Conservation (phyloP, 1,139 yeast species). For the Entelexis paramagnoliae region DNA sequence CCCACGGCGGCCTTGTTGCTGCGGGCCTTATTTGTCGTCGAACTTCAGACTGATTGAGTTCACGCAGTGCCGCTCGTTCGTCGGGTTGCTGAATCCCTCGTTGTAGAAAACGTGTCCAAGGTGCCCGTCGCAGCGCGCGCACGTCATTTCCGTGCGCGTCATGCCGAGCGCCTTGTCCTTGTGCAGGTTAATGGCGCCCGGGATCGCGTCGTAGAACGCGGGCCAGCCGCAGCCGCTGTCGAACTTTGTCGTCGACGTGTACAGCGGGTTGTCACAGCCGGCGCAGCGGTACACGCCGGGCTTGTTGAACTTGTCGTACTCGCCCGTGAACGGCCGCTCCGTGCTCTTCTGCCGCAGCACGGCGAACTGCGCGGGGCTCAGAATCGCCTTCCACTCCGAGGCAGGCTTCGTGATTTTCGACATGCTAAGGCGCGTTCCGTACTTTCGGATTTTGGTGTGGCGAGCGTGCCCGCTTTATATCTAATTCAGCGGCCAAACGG, state of each 20-base stretch:
- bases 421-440: no score
- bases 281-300: conserved; percentile 73
- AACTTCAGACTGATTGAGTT: conserved; percentile 75
- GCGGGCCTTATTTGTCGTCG: conserved; percentile 27
- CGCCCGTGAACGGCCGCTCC: conserved; percentile 73
- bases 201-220: conserved; percentile 80
- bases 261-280: conserved; percentile 71
- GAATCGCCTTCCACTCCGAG: conserved; percentile 69
- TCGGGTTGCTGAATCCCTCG: conserved; percentile 86
- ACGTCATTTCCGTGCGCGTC: conserved; percentile 79
- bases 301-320: conserved; percentile 45
- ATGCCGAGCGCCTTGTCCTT: conserved; percentile 60
- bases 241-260: conserved; percentile 70
- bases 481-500: neutral
- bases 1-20: no score
- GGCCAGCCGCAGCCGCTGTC: conserved; percentile 98
- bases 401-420: conserved; percentile 38
- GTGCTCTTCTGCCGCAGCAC: conserved; percentile 75
- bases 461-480: no score
- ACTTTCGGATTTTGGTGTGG: no score
- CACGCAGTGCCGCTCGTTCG: conserved; percentile 90
- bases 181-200: conserved; percentile 57
- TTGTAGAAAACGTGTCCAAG: conserved; percentile 89
- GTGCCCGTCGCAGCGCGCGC: conserved; percentile 86
- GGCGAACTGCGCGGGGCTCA: conserved; percentile 66